These are phyloP conservation scores for Haplosporangium sp. DNA, from an alignment of 371 early-diverging fungal genomes.

Conservation along the genomic window DNA sequence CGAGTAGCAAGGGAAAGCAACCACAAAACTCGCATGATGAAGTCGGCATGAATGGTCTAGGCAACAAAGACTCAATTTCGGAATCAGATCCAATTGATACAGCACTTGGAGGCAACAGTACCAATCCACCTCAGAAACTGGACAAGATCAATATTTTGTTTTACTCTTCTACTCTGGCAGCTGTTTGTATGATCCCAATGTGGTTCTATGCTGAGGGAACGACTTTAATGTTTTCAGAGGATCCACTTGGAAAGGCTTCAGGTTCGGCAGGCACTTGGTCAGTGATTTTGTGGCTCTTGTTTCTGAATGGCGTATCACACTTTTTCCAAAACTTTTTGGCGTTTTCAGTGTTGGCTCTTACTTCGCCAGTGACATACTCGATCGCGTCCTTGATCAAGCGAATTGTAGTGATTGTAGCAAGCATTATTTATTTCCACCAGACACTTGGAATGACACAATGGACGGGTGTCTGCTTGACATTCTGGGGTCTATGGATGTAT, in stretches of 20 bases:
- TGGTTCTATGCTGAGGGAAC: slow-evolving; percentile 85
- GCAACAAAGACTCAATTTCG: slow-evolving; percentile 37
- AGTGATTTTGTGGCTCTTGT: slow-evolving; percentile 55
- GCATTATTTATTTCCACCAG: slow-evolving; percentile 89
- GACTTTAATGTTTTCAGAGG: slow-evolving; percentile 46
- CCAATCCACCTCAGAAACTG: slow-evolving; percentile 58
- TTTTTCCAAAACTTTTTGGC: slow-evolving; percentile 88
- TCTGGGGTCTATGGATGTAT: slow-evolving; percentile 89
- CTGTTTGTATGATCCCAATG: slow-evolving; percentile 81
- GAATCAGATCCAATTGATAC: slow-evolving; percentile 36
- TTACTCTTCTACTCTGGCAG: slow-evolving; percentile 79
- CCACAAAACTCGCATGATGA: slow-evolving; percentile 20
- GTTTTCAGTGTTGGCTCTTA: slow-evolving; percentile 86
- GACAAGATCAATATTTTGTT: slow-evolving; percentile 90
- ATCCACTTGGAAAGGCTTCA: slow-evolving; percentile 7
- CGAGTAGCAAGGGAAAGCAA: slow-evolving; percentile 59
- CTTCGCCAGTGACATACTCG: slow-evolving; percentile 90
- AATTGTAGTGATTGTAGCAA: slow-evolving; percentile 88
- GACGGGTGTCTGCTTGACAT: slow-evolving; percentile 83
- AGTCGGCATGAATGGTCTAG: slow-evolving; percentile 39
- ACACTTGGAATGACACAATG: slow-evolving; percentile 71
- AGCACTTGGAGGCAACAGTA: slow-evolving; percentile 22
- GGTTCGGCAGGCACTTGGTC: slow-evolving; percentile 27
- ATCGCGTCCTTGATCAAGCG: slow-evolving; percentile 90
- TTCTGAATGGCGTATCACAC: slow-evolving; percentile 83